Percentiles rank a stretch among this genome's conserved stretches.
phyloP scores from a whole-genome alignment of 2,329 filamentous ascomycete genomes.

The Phyllosticta citriasiana region DNA sequence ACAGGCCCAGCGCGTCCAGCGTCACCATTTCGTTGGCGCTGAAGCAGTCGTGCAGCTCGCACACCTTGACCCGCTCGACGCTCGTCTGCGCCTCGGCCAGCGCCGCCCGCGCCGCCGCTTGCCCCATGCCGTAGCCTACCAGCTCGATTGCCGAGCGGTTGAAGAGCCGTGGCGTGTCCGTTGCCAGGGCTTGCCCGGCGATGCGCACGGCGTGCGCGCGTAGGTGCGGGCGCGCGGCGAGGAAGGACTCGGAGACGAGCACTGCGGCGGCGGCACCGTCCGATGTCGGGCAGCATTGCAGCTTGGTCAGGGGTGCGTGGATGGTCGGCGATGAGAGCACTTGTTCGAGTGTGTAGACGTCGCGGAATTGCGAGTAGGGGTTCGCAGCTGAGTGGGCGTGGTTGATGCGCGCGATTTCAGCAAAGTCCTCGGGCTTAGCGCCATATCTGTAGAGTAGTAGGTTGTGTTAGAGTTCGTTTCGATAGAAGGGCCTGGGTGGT shows the following conservation, averaged over 20 bases:
- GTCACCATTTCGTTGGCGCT: constrained; percentile 87
- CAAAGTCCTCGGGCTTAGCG: constrained; percentile 76
- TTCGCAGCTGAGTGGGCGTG: constrained; percentile 86
- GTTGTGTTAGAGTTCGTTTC: not conserved
- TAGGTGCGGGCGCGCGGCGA: constrained; percentile 74
- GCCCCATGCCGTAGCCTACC: constrained; percentile 79
- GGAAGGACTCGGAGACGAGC: constrained; percentile 78
- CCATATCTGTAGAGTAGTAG: constrained; percentile 51
- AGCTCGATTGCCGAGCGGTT: constrained; percentile 74
- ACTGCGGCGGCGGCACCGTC: constrained; percentile 86
- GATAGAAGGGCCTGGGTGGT: not conserved
- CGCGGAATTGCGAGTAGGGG: constrained; percentile 95
- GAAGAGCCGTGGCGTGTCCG: constrained; percentile 72
- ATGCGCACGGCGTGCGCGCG: constrained; percentile 76
- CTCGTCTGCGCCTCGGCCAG: constrained; percentile 59
- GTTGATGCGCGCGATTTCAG: constrained; percentile 87
- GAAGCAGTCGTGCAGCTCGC: constrained; percentile 96
- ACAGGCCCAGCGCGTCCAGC: constrained; percentile 76
- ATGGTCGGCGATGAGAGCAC: constrained; percentile 68
- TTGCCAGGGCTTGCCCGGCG: constrained; percentile 79
- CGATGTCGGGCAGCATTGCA: constrained; percentile 97
- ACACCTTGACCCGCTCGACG: constrained; percentile 64
- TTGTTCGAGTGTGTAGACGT: constrained; percentile 82
- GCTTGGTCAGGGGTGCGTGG: constrained; percentile 80
- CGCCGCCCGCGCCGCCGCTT: constrained; percentile 59